These are phyloP conservation scores for Trifolium dubium DNA, from an alignment of 306 rosid species.

Conservation along the genomic window DNA sequence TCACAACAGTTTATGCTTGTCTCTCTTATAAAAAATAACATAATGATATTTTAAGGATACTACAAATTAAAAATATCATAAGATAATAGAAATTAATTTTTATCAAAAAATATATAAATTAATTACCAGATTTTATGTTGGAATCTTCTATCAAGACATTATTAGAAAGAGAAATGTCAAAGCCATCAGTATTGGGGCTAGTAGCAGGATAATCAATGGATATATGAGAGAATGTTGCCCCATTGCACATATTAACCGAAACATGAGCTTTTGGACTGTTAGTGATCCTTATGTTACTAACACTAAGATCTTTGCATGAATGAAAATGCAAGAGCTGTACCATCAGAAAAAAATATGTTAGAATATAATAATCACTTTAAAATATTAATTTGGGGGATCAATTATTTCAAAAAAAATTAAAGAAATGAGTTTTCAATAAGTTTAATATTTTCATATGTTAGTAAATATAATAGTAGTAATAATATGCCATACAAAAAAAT, in stretches of 20 bases:
- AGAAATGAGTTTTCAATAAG: too few relatives aligned
- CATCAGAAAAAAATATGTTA: too few relatives aligned
- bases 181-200: conserved; percentile 60
- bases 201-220: conserved; percentile 35
- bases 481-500: background rate
- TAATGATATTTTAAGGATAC: too few relatives aligned
- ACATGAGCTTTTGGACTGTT: conserved; percentile 45
- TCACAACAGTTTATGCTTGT: too few relatives aligned
- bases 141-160: conserved; percentile 36
- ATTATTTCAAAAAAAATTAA: too few relatives aligned
- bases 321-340: conserved; percentile 10
- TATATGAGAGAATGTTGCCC: conserved; percentile 21
- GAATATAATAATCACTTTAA: background rate
- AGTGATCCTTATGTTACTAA: background rate
- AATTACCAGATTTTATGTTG: conserved; percentile 42
- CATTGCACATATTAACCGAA: background rate
- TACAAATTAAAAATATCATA: too few relatives aligned
- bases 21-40: too few relatives aligned
- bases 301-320: conserved; percentile 3
- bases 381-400: too few relatives aligned
- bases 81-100: background rate
- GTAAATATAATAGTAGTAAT: too few relatives aligned
- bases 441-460: too few relatives aligned
- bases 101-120: too few relatives aligned
- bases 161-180: conserved; percentile 37